These are phyloP conservation scores for Mesembryanthemum crystallinum DNA, from an alignment of 148 eudicot species.

Conservation along the genomic window DNA sequence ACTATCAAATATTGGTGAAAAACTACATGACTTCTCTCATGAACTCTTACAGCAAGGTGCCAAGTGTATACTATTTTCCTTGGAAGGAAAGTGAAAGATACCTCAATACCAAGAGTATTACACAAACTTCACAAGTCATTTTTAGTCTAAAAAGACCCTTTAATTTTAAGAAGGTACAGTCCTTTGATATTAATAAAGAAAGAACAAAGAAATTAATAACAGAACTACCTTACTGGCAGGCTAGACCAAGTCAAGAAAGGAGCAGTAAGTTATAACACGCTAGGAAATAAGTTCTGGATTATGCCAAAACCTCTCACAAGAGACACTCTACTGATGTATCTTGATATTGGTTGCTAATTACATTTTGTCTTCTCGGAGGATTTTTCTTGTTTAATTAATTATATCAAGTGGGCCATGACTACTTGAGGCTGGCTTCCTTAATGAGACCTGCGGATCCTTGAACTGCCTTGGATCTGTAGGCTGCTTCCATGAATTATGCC, in stretches of 20 bases:
- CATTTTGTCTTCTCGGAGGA: constrained; percentile 71
- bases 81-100: no score
- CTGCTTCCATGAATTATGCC: constrained; percentile 63
- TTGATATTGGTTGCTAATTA: constrained; percentile 51
- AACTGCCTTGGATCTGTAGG: constrained; percentile 55
- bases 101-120: background rate
- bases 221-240: background rate
- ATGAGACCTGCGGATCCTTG: constrained; percentile 52
- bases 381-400: constrained; percentile 59
- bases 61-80: background rate
- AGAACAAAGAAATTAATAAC: background rate
- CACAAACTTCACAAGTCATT: background rate
- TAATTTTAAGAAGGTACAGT: no score
- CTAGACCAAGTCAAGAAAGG: background rate
- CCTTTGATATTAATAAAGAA: background rate
- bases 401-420: constrained; percentile 52
- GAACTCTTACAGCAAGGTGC: background rate
- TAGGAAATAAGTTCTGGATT: constrained; percentile 48
- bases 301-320: constrained; percentile 81
- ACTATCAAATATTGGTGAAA: no score
- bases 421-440: constrained; percentile 48
- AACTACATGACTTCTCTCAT: background rate
- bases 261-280: background rate
- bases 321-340: constrained; percentile 96
- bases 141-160: background rate